Conservation (phyloP, 2,329 filamentous ascomycete genomes). For the Xylariales sp. region DNA sequence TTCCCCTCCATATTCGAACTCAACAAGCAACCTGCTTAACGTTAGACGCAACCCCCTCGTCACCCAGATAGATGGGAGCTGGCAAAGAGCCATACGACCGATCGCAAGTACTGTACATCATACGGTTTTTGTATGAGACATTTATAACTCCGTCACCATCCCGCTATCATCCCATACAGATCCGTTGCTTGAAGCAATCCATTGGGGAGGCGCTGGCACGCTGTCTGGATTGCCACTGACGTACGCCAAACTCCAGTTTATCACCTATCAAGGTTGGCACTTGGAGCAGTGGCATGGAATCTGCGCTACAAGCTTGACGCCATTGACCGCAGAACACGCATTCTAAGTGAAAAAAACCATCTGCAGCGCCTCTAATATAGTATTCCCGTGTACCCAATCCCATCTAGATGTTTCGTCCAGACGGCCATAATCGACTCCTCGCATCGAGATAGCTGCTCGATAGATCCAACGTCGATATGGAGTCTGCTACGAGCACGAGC, state of each 20-base stretch:
- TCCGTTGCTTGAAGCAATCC: not conserved
- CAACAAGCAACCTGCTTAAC: too few relatives aligned
- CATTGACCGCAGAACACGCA: not conserved
- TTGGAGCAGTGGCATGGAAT: not conserved
- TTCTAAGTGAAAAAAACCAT: too few relatives aligned
- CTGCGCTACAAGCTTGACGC: not conserved
- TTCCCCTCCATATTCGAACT: too few relatives aligned
- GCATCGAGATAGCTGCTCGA: conserved; percentile 9
- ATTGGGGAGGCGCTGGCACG: not conserved
- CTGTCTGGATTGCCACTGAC: not conserved
- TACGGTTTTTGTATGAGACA: not conserved
- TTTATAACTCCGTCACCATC: not conserved
- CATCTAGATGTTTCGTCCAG: conserved; percentile 4
- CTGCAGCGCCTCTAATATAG: too few relatives aligned
- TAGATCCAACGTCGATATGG: conserved; percentile 28
- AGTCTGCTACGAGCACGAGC: conserved; percentile 35
- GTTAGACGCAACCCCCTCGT: too few relatives aligned
- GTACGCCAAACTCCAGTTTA: not conserved
- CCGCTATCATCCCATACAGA: not conserved
- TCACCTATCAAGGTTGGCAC: not conserved
- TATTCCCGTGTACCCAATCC: too few relatives aligned
- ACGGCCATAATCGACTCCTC: conserved; percentile 1
- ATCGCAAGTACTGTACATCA: not conserved
- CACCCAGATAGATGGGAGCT: too few relatives aligned
- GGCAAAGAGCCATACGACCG: too few relatives aligned